These are phyloP conservation scores for Dendrobium chrysotoxum DNA, from an alignment of 106 monocot species.

Conservation along the genomic window DNA sequence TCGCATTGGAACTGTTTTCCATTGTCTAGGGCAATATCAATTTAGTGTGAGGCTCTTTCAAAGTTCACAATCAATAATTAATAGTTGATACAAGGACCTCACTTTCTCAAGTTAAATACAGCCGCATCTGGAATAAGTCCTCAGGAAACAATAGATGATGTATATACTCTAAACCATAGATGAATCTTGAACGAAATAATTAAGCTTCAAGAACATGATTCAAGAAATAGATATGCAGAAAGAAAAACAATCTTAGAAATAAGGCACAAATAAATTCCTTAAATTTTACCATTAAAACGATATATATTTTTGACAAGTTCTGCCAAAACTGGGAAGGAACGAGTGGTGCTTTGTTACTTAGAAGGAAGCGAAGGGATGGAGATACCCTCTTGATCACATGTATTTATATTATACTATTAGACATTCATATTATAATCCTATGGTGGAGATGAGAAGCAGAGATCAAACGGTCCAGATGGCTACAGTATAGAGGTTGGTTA, in stretches of 20 bases:
- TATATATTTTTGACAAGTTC: not conserved
- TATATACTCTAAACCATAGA: not conserved
- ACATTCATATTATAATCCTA: no score
- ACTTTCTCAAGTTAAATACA: not conserved
- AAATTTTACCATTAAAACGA: not conserved
- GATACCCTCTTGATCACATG: no score
- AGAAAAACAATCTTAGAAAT: not conserved
- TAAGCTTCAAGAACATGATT: not conserved
- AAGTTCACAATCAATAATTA: not conserved
- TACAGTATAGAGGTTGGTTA: no score
- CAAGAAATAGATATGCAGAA: not conserved
- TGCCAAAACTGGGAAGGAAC: not conserved
- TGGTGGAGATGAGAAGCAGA: no score
- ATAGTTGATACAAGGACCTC: not conserved
- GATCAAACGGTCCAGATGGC: no score
- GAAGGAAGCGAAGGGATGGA: not conserved
- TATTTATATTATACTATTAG: no score
- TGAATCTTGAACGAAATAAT: not conserved
- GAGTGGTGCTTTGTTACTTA: not conserved
- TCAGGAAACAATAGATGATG: not conserved
- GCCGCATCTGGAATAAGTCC: not conserved
- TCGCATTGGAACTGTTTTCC: no score
- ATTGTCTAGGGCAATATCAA: no score
- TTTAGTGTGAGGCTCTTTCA: no score
- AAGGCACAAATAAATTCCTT: not conserved